Evolutionary conservation across 1,284 basidiomycete species (phyloP).

Genomic region (Pascua guehoae): DNA sequence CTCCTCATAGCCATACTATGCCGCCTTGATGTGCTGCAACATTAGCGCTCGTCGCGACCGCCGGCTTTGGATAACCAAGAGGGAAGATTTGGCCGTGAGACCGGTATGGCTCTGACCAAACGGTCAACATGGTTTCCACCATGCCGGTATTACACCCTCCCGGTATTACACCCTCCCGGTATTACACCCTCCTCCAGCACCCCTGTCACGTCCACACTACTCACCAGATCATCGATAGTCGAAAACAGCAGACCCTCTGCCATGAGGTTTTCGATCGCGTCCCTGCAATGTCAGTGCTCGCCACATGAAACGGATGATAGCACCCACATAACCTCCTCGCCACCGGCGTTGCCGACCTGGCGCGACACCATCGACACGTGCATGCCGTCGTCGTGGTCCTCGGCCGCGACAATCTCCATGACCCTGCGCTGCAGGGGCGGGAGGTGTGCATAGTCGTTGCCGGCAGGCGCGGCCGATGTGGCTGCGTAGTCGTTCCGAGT

Average conservation of each 20-base stretch:
- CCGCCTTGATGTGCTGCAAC: slow-evolving; percentile 32
- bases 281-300: background rate
- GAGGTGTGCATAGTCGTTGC: slow-evolving; percentile 55
- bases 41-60: background rate
- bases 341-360: slow-evolving; percentile 25
- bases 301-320: slow-evolving; percentile 4
- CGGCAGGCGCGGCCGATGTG: slow-evolving; percentile 10
- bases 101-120: too few species aligned
- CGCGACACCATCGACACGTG: slow-evolving; percentile 60
- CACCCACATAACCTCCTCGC: slow-evolving; percentile 51
- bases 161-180: too few species aligned
- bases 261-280: slow-evolving; percentile 64
- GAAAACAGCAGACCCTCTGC: slow-evolving; percentile 65
- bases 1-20: slow-evolving; percentile 3
- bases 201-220: slow-evolving; percentile 11
- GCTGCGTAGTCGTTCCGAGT: slow-evolving; percentile 34
- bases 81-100: too few species aligned
- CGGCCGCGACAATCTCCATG: slow-evolving; percentile 58
- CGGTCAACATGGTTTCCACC: too few species aligned
- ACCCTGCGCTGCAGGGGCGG: slow-evolving; percentile 63
- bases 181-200: background rate
- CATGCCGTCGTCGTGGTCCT: slow-evolving; percentile 56
- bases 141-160: too few species aligned
- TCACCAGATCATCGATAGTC: slow-evolving; percentile 60
- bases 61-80: too few species aligned